Evolutionary conservation across 148 eudicot species (phyloP).

Genomic region (Nepenthes mirabilis): DNA sequence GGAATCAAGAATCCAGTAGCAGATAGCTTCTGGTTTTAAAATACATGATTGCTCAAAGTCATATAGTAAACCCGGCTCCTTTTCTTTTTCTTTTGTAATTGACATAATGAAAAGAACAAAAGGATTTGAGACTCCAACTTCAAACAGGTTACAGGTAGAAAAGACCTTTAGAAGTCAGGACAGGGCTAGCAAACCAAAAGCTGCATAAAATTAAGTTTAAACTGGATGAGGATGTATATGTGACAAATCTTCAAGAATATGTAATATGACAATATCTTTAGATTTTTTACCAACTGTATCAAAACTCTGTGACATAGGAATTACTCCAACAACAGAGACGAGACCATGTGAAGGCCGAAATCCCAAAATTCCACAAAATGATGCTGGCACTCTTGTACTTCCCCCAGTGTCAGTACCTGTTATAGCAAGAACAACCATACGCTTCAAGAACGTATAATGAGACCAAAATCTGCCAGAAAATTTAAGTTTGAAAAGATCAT

Average conservation of each 20-base stretch:
- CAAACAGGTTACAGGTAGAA: too few relatives aligned
- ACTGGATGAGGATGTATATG: background rate
- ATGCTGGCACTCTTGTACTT: conserved; percentile 87
- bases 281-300: conserved; percentile 66
- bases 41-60: too few relatives aligned
- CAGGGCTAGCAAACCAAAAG: background rate
- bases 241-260: background rate
- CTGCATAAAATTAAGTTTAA: background rate
- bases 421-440: background rate
- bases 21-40: too few relatives aligned
- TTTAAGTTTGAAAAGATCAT: conserved; percentile 5
- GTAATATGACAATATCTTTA: conserved; percentile 4
- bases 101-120: too few relatives aligned
- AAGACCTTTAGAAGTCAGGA: too few relatives aligned
- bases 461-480: background rate
- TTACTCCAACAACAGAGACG: conserved; percentile 60
- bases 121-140: too few relatives aligned
- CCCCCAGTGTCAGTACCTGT: conserved; percentile 96
- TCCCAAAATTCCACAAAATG: conserved; percentile 80
- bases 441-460: background rate
- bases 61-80: too few relatives aligned
- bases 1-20: too few relatives aligned
- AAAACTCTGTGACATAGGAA: conserved; percentile 93
- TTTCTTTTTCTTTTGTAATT: too few relatives aligned
- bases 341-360: conserved; percentile 92